Evolutionary conservation across 805 yeast species (phyloP), one percentile per base, ranked within the genome.

Genomic region (Candida nemodendra): DNA sequence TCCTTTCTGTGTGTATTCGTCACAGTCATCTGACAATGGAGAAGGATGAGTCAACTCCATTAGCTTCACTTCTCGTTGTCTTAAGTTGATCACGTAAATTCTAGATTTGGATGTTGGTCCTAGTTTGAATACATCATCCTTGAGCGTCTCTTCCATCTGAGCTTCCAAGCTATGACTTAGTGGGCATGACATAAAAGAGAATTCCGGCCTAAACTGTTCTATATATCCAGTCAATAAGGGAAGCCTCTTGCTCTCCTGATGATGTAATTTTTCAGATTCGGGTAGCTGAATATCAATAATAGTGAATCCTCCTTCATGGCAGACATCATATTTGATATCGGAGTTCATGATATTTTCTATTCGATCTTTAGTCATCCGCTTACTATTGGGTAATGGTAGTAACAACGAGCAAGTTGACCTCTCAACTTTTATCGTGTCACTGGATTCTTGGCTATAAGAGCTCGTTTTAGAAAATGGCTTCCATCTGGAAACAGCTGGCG

Each of bases 141-240:
- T 70, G 76, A 76, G 70, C 7, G 76, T 56, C 18, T 57, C 63
- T 33, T 63, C 52, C 14, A 76, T 66, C 32, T 64, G 68, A 5
- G 57, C 53, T 42, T 75, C 79, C 23, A 73, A 56, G 41, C 68
- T 66, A 15, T 68, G 64, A 33, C 64, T 64, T 11, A 62, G 59
- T 0, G 79, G 75, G 46, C 81, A 76, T 21, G 78, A 66, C 61
- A 72, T 76, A 18, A 76, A 43, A 11, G 62, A 55, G 47, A 70
- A 76, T 46, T 76, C 81, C 0, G 79, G 75, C 28, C 78, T 54
- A 45, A 66, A 76, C 41, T 73, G 76, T 18, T 74, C 76, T 4
- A 69, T 56, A 47, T 68, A 76, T 4, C 68, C 68, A 1, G 50
- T 51, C 27, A 59, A 24, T 11, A 51, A 25, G 9, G 64, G 65